Conservation (phyloP, 148 eudicot species). For the Rhododendron henanense region DNA sequence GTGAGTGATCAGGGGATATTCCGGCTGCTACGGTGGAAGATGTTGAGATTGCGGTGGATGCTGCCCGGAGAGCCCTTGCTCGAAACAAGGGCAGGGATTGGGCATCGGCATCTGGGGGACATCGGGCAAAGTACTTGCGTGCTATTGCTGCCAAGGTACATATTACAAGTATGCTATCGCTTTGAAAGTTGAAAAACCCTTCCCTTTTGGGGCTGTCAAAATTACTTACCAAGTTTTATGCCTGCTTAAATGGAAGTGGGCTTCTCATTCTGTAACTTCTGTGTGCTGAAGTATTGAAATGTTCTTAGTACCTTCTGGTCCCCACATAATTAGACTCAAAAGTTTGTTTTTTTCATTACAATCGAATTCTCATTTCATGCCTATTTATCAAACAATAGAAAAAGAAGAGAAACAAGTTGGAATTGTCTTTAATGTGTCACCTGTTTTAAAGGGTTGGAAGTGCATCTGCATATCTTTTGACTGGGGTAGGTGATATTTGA, state of each 20-base stretch:
- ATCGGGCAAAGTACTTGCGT: slow-evolving; percentile 88
- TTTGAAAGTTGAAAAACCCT: background rate
- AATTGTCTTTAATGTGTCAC: background rate
- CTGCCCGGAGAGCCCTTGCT: slow-evolving; percentile 69
- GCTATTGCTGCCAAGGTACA: slow-evolving; percentile 89
- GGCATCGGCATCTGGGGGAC: slow-evolving; percentile 82
- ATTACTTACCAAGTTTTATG: background rate
- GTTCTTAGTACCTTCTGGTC: background rate
- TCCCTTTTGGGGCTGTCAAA: background rate
- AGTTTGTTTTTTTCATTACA: background rate
- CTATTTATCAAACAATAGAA: background rate
- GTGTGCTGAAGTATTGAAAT: background rate
- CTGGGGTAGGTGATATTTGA: background rate
- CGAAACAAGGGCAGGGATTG: slow-evolving; percentile 68
- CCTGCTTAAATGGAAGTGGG: background rate
- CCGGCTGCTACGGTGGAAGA: slow-evolving; percentile 97
- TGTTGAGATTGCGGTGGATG: slow-evolving; percentile 81
- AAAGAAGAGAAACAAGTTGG: background rate
- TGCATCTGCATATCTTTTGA: background rate
- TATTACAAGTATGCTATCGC: background rate
- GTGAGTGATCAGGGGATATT: slow-evolving; percentile 54
- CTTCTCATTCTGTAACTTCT: background rate
- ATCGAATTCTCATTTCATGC: background rate
- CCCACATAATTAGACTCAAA: background rate
- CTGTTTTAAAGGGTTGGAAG: background rate